Evolutionary conservation across 2,329 filamentous ascomycete genomes (phyloP).

Genomic region (Tolypocladium pustulatum): DNA sequence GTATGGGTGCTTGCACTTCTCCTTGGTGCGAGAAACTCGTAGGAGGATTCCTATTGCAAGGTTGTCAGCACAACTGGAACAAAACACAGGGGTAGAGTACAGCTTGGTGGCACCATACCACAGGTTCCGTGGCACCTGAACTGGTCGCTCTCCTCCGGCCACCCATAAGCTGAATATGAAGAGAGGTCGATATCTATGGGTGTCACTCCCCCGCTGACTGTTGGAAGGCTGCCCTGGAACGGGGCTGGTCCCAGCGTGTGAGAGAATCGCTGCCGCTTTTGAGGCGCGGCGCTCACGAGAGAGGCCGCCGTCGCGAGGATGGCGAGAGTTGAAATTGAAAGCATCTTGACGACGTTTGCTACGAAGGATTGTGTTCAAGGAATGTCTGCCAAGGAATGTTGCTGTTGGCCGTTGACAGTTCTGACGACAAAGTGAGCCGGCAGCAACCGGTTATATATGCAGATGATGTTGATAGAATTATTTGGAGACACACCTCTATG

Average conservation of each 20-base stretch:
- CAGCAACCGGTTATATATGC: not conserved
- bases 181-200: not conserved
- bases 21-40: not conserved
- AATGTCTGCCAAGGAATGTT: not conserved
- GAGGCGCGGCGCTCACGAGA: not conserved
- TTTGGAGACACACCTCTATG: not conserved
- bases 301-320: not conserved
- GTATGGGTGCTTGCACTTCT: not conserved
- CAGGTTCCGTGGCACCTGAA: slow-evolving; percentile 1
- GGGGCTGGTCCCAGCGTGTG: not conserved
- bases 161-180: not conserved
- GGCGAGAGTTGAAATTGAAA: not conserved
- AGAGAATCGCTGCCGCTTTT: not conserved
- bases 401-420: not conserved
- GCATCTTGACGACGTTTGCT: not conserved
- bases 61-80: not conserved
- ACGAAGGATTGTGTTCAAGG: not conserved
- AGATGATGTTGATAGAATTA: not conserved
- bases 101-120: not conserved
- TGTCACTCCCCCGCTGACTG: not conserved
- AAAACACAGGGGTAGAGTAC: not conserved
- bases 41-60: not conserved
- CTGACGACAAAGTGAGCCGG: not conserved
- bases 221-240: not conserved
- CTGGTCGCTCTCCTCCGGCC: not conserved